These are phyloP conservation scores for Talaromyces islandicus DNA, from an alignment of 2,329 filamentous ascomycete species.

Conservation along the genomic window DNA sequence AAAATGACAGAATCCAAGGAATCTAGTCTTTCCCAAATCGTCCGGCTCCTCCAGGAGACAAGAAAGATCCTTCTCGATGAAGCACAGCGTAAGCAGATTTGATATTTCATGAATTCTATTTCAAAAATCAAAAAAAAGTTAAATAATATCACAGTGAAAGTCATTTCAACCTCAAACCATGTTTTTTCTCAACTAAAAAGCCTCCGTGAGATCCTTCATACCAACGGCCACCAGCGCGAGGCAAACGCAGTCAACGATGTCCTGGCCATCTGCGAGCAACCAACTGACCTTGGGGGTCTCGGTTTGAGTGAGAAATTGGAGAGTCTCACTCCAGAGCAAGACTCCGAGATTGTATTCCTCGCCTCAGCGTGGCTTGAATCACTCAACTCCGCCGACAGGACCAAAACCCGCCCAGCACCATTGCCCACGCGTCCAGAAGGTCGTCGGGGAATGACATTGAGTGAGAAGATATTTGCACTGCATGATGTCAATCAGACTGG, in stretches of 20 bases:
- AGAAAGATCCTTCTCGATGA: neutral
- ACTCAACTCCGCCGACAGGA: slow-evolving; percentile 21
- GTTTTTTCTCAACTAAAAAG: neutral
- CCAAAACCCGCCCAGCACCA: slow-evolving; percentile 6
- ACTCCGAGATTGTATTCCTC: slow-evolving; percentile 20
- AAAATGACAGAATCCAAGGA: neutral
- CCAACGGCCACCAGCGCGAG: slow-evolving; percentile 5
- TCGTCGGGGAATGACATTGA: slow-evolving; percentile 35
- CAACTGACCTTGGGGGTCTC: slow-evolving; percentile 15
- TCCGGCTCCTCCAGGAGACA: slow-evolving; percentile 1
- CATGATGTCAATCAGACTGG: slow-evolving; percentile 33
- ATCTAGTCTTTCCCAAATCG: neutral
- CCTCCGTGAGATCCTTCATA: neutral
- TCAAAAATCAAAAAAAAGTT: neutral
- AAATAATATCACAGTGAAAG: neutral
- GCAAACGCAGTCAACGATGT: slow-evolving; percentile 14
- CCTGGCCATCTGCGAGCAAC: slow-evolving; percentile 15
- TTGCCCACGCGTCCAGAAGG: slow-evolving; percentile 12
- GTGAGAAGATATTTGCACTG: slow-evolving; percentile 43
- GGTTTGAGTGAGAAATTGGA: slow-evolving; percentile 3
- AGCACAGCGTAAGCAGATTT: neutral
- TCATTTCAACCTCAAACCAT: neutral
- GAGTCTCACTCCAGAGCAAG: slow-evolving; percentile 6
- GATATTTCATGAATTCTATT: neutral
- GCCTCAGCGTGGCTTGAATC: slow-evolving; percentile 22